Evolutionary conservation across 2,329 filamentous ascomycete species (phyloP).

Genomic region (Stagonosporopsis vannaccii): DNA sequence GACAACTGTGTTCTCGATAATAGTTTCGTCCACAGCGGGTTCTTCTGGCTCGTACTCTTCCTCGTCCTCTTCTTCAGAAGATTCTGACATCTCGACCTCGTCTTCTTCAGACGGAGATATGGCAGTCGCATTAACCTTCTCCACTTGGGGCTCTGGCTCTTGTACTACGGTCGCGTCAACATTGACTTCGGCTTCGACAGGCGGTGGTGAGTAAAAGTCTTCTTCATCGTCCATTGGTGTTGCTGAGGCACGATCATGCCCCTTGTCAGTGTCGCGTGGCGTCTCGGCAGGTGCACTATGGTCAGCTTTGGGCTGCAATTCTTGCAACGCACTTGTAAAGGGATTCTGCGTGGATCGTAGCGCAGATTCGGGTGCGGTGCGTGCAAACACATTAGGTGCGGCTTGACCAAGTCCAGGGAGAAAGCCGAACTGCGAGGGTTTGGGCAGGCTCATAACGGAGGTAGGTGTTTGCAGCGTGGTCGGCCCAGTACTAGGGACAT

Average conservation of each 20-base stretch:
- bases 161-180: neutral
- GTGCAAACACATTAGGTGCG: neutral
- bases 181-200: constrained; percentile 2
- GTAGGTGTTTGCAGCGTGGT: neutral
- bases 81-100: constrained; percentile 47
- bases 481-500: neutral
- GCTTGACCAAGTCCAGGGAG: constrained; percentile 27
- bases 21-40: neutral
- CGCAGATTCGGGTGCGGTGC: neutral
- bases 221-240: constrained; percentile 42
- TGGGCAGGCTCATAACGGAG: neutral
- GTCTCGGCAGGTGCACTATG: neutral
- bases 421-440: neutral
- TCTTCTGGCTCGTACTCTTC: constrained; percentile 47
- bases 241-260: constrained; percentile 19
- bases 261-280: neutral
- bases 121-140: constrained; percentile 1
- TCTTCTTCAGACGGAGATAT: constrained; percentile 41
- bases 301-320: neutral
- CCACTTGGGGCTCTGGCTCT: constrained; percentile 6
- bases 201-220: constrained; percentile 46
- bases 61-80: constrained; percentile 35
- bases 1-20: neutral
- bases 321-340: neutral
- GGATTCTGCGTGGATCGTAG: neutral